phyloP scores from a whole-genome alignment of 2,329 filamentous ascomycete genomes.

The Verticillium tricorpus region DNA sequence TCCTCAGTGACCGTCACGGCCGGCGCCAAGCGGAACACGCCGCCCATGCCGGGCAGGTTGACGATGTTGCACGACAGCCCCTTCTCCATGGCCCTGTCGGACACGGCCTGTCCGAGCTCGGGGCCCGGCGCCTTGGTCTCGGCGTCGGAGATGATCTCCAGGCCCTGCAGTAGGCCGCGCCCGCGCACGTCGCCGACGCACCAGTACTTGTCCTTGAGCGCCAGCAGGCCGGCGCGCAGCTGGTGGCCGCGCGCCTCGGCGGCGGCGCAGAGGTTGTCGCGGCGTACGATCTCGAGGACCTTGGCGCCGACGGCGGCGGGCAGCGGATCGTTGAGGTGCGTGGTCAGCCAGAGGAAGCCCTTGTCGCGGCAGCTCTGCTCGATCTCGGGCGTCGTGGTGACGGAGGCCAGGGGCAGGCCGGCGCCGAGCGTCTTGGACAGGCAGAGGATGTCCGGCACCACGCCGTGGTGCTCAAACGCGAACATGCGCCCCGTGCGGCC shows the following conservation, averaged over 20 bases:
- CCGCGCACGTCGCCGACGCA: slow-evolving; percentile 51
- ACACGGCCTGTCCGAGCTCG: slow-evolving; percentile 37
- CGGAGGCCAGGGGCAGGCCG: slow-evolving; percentile 44
- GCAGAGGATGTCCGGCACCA: slow-evolving; percentile 44
- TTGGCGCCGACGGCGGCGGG: slow-evolving; percentile 49
- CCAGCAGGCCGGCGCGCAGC: slow-evolving; percentile 35
- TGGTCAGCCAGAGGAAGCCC: slow-evolving; percentile 45
- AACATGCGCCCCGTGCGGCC: slow-evolving; percentile 55
- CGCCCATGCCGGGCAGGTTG: slow-evolving; percentile 40
- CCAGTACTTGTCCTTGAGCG: slow-evolving; percentile 41
- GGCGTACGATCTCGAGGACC: slow-evolving; percentile 47
- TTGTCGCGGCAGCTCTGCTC: slow-evolving; percentile 37
- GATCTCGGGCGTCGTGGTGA: slow-evolving; percentile 44
- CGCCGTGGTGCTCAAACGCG: slow-evolving; percentile 41
- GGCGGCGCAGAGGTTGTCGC: slow-evolving; percentile 38
- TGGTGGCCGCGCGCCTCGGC: slow-evolving; percentile 36
- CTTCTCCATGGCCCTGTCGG: slow-evolving; percentile 35
- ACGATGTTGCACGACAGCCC: slow-evolving; percentile 47
- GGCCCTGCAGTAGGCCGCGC: slow-evolving; percentile 42
- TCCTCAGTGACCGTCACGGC: slow-evolving; percentile 42
- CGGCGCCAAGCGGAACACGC: slow-evolving; percentile 46
- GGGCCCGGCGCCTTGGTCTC: slow-evolving; percentile 36
- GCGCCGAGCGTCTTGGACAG: slow-evolving; percentile 52
- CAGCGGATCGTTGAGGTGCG: slow-evolving; percentile 50
- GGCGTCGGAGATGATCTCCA: slow-evolving; percentile 43